Evolutionary conservation across 305 asterid genomes (phyloP).

Genomic region (Fraxinus greggii): DNA sequence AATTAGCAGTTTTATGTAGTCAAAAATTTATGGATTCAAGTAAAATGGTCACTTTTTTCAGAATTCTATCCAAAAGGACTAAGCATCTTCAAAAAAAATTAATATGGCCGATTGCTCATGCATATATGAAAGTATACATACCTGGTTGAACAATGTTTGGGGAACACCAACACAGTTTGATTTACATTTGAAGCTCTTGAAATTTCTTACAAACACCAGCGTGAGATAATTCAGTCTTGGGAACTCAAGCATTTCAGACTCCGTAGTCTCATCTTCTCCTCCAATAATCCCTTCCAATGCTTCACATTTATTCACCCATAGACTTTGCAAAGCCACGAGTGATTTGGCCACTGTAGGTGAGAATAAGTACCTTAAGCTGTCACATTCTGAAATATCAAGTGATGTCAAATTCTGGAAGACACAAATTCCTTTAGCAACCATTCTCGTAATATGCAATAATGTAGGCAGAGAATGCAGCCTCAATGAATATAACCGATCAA

Average conservation of each 20-base stretch:
- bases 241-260: neutral
- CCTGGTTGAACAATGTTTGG: neutral
- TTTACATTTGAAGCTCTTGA: neutral
- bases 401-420: neutral
- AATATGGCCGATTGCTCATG: neutral
- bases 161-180: neutral
- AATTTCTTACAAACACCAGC: neutral
- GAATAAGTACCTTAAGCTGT: neutral
- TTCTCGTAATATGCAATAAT: neutral
- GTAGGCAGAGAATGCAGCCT: neutral
- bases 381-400: neutral
- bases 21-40: neutral
- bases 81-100: neutral
- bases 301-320: neutral
- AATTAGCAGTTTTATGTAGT: neutral
- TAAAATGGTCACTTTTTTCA: neutral
- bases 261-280: neutral
- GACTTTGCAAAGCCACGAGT: slow-evolving; percentile 7
- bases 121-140: neutral
- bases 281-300: neutral
- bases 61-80: neutral
- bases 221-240: neutral
- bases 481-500: slow-evolving; percentile 3
- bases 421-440: slow-evolving; percentile 9
- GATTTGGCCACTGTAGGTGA: slow-evolving; percentile 9